Conservation (phyloP, 2,329 filamentous ascomycete species). For the Thielaviopsis ethacetica region DNA sequence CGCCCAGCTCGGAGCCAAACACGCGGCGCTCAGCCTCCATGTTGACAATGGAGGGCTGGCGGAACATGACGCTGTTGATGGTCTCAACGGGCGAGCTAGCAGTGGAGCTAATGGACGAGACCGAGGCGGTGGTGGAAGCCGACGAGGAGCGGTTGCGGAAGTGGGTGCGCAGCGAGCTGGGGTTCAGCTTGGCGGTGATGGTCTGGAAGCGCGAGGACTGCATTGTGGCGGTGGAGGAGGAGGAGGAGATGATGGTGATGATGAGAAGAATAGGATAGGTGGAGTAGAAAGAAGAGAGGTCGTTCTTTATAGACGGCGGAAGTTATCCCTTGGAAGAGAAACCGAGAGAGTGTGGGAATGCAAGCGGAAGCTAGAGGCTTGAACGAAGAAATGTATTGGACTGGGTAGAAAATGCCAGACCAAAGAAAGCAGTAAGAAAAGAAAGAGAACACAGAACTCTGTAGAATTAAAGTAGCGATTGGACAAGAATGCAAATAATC, state of each 20-base stretch:
- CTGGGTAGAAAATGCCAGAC: not conserved
- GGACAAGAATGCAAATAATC: not conserved
- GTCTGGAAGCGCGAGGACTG: constrained; percentile 32
- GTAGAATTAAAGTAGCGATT: not conserved
- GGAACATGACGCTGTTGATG: constrained; percentile 42
- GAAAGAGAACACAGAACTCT: constrained; percentile 11
- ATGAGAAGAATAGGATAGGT: not conserved
- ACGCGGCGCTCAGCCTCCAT: constrained; percentile 39
- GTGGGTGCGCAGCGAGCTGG: constrained; percentile 30
- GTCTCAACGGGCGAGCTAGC: constrained; percentile 29
- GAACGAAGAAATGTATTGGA: constrained; percentile 11
- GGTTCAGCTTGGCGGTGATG: constrained; percentile 34
- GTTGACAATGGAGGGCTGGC: constrained; percentile 39
- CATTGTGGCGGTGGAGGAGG: constrained; percentile 21
- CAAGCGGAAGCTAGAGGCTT: constrained; percentile 2
- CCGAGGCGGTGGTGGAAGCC: constrained; percentile 19
- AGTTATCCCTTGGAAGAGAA: constrained; percentile 4
- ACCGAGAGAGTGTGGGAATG: constrained; percentile 8
- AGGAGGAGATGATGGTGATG: not conserved
- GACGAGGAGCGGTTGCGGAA: constrained; percentile 32
- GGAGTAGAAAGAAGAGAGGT: constrained; percentile 18
- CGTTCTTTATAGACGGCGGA: not conserved
- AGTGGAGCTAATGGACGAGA: constrained; percentile 15
- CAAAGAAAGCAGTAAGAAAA: constrained; percentile 1
- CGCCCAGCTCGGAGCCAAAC: constrained; percentile 35